Percentiles rank a stretch among this genome's conserved stretches.
phyloP scores from a whole-genome alignment of 2,329 filamentous ascomycete genomes.

The Boeremia exigua region DNA sequence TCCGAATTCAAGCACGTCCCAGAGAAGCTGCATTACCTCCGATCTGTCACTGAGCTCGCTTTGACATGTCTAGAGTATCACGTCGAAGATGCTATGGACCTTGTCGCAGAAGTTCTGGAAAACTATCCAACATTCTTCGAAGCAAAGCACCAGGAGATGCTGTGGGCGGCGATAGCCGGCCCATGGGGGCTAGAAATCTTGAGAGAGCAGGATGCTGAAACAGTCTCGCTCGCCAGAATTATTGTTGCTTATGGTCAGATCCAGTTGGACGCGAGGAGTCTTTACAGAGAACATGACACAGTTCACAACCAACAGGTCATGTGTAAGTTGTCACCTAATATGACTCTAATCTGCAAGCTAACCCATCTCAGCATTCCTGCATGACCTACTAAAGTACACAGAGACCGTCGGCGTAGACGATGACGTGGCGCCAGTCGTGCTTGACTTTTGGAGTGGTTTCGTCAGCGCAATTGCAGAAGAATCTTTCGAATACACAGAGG shows the following conservation, averaged over 20 bases:
- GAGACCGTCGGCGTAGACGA: constrained; percentile 76
- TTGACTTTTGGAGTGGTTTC: constrained; percentile 83
- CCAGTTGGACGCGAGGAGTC: constrained; percentile 38
- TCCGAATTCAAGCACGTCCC: constrained; percentile 64
- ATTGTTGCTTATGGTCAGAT: constrained; percentile 46
- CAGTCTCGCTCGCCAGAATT: constrained; percentile 43
- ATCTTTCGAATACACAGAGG: constrained; percentile 42
- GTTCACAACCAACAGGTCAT: constrained; percentile 44
- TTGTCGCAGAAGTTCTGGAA: constrained; percentile 45
- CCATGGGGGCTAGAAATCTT: constrained; percentile 46
- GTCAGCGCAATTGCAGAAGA: constrained; percentile 71
- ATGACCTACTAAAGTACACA: constrained; percentile 68
- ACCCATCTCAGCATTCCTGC: constrained; percentile 55
- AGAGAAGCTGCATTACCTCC: constrained; percentile 64
- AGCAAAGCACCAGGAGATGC: constrained; percentile 37
- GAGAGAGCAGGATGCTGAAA: constrained; percentile 44
- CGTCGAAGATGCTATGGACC: constrained; percentile 52
- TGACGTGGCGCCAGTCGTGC: constrained; percentile 72
- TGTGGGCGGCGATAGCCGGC: constrained; percentile 43
- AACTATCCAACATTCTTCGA: constrained; percentile 46
- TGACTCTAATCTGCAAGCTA: constrained; percentile 3
- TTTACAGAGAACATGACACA: constrained; percentile 57
- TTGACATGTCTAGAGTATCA: constrained; percentile 67
- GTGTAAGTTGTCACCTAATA: constrained; percentile 30
- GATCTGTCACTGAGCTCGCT: constrained; percentile 64